Evolutionary conservation across 768 basidiomycete genomes (phyloP).

Genomic region (Leccinum variicolor): DNA sequence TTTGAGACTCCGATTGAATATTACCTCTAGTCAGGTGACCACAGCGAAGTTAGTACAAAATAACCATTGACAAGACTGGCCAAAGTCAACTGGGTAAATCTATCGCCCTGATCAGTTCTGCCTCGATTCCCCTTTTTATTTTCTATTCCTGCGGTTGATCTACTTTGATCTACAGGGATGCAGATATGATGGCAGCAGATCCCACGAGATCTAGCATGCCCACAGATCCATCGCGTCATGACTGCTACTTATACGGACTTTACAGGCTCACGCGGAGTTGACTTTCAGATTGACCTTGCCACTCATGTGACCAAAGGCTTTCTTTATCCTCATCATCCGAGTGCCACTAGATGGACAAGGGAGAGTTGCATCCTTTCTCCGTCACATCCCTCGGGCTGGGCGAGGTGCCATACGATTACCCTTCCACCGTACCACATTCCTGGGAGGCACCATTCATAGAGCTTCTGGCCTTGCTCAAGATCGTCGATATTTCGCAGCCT

Average conservation of each 20-base stretch:
- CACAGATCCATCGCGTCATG: not conserved
- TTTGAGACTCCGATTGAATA: conserved; percentile 22
- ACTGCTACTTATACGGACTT: not conserved
- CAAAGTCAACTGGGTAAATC: no score
- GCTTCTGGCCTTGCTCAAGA: conserved; percentile 6
- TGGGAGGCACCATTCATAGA: conserved; percentile 12
- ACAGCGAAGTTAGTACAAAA: not conserved
- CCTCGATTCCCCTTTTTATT: not conserved
- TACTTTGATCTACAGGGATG: not conserved
- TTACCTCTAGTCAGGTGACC: conserved; percentile 15
- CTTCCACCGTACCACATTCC: not conserved
- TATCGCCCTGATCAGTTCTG: no score
- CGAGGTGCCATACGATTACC: not conserved
- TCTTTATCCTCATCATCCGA: conserved; percentile 4
- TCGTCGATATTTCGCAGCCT: not conserved
- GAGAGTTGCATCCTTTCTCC: not conserved
- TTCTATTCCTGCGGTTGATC: not conserved
- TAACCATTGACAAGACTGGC: no score
- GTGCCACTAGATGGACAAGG: conserved; percentile 12
- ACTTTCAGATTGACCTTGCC: not conserved
- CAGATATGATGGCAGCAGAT: not conserved
- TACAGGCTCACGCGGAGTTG: conserved; percentile 3
- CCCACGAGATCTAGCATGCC: not conserved
- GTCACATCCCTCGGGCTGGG: conserved; percentile 8
- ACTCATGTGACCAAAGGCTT: conserved; percentile 3